A percentile compares a stretch with the other conserved stretches of the same genome.
These are phyloP conservation scores for Annona squamosa DNA, from an alignment of 164 flowering plant species.

Conservation along the genomic window DNA sequence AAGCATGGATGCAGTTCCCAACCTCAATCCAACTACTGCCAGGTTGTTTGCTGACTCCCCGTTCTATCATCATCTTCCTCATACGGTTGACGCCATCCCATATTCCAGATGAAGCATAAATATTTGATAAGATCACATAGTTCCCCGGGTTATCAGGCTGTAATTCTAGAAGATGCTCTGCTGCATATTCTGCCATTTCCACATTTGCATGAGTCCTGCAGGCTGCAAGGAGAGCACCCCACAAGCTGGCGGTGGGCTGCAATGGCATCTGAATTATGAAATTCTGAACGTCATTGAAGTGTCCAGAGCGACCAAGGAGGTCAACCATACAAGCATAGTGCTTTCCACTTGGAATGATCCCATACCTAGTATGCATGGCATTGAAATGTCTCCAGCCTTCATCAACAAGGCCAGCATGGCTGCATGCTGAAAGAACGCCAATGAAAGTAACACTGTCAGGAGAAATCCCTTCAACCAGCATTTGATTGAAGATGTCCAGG, in stretches of 20 bases:
- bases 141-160: conserved; percentile 27
- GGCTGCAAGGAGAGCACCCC: conserved; percentile 30
- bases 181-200: conserved; percentile 29
- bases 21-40: conserved; percentile 28
- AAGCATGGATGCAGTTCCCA: conserved; percentile 12
- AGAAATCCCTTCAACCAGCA: conserved; percentile 13
- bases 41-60: conserved; percentile 16
- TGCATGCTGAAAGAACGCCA: conserved; percentile 26
- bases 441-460: conserved; percentile 22
- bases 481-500: conserved; percentile 18
- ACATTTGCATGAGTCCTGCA: conserved; percentile 20
- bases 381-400: conserved; percentile 24
- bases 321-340: conserved; percentile 30
- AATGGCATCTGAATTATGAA: conserved; percentile 27
- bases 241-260: conserved; percentile 27
- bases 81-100: conserved; percentile 22
- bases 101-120: conserved; percentile 20
- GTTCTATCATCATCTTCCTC: conserved; percentile 16
- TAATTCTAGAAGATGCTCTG: conserved; percentile 18
- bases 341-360: conserved; percentile 22
- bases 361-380: conserved; percentile 17
- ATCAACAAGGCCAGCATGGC: conserved; percentile 22
- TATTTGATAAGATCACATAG: conserved; percentile 19
- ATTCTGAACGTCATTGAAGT: conserved; percentile 14
- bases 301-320: conserved; percentile 21